These are phyloP conservation scores for Colletotrichum phormii DNA, from an alignment of 2,329 filamentous ascomycete species.

Conservation along the genomic window DNA sequence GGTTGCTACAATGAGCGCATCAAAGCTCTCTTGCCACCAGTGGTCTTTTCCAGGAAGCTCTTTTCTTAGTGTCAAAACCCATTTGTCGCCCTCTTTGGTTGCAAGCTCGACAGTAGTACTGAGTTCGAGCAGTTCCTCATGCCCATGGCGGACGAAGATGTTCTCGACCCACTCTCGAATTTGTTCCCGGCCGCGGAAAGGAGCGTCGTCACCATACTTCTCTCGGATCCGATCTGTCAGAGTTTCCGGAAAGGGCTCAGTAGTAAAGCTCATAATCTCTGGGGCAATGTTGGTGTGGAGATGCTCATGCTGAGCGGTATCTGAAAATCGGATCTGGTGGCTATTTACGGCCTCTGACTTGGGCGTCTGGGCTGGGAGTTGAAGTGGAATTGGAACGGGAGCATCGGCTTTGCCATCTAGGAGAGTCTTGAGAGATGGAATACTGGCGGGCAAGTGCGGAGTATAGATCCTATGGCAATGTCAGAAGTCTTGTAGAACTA, in stretches of 20 bases:
- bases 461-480: constrained; percentile 44
- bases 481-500: neutral
- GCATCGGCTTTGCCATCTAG: constrained; percentile 57
- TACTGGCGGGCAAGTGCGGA: constrained; percentile 46
- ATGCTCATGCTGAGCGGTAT: constrained; percentile 67
- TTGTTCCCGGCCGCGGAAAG: constrained; percentile 66
- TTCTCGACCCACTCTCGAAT: constrained; percentile 65
- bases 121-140: constrained; percentile 54
- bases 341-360: constrained; percentile 47
- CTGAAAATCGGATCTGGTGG: constrained; percentile 58
- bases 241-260: constrained; percentile 59
- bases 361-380: constrained; percentile 55
- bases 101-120: constrained; percentile 69
- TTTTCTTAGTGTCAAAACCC: constrained; percentile 61
- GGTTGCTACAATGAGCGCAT: constrained; percentile 54
- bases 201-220: constrained; percentile 63
- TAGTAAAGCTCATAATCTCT: constrained; percentile 65
- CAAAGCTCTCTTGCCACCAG: constrained; percentile 54
- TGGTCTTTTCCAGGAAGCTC: constrained; percentile 49
- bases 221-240: constrained; percentile 55
- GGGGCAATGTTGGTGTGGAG: constrained; percentile 70
- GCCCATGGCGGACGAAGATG: constrained; percentile 44
- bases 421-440: constrained; percentile 47
- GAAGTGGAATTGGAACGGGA: constrained; percentile 53
- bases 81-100: constrained; percentile 57